Evolutionary conservation across 179 eudicot genomes (phyloP), one percentile per base, ranked within the genome.

Genomic region (Amaranthus tricolor): DNA sequence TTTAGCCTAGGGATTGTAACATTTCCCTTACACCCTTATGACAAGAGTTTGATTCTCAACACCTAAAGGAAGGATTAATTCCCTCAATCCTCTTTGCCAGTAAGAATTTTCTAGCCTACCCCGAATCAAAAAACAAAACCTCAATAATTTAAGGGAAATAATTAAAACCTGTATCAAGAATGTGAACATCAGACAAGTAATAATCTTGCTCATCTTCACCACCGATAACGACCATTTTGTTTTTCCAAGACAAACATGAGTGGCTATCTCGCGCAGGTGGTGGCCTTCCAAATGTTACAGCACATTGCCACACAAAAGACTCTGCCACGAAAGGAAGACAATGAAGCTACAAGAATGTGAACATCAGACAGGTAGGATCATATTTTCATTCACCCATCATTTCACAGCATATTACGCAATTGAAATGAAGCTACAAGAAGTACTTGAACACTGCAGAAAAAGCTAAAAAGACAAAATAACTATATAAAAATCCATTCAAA

Each of bases 221-320:
- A 53, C 97, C 99, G 75, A 95, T 88, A 24, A 95, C 89, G 66
- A 95, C 82, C 19, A 95, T 83, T 78, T 86, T 90, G 84, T 87
- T 91, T 79, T 81, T 89, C 96, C 97, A 95, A 75, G 97, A 80
- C 61, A 93, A 89, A 80, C 99, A 95, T 21, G 93, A 86, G 84
- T 95, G 97, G 71, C 96, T 93, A 59, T 88, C 93, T 44, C 99
- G 92, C 74, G 91, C 88, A 80, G 89, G 82, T 17, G 99, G 99
- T 72, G 89, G 89, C 80, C 74, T 78, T 51, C 99, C 99, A 15
- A 86, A 84, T 68, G 97, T 88, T 44, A 65, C 63, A 73, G 86
- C 89, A 62, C 82, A 82, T 71, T 84, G 89, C 99, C 99, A 95
- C 10, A 88, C 82, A 78, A 86, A 87, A 55, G 85, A 90, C 89